Percentiles rank a stretch among this genome's conserved stretches.
phyloP scores from a whole-genome alignment of 306 rosid genomes.

The Vicia villosa region DNA sequence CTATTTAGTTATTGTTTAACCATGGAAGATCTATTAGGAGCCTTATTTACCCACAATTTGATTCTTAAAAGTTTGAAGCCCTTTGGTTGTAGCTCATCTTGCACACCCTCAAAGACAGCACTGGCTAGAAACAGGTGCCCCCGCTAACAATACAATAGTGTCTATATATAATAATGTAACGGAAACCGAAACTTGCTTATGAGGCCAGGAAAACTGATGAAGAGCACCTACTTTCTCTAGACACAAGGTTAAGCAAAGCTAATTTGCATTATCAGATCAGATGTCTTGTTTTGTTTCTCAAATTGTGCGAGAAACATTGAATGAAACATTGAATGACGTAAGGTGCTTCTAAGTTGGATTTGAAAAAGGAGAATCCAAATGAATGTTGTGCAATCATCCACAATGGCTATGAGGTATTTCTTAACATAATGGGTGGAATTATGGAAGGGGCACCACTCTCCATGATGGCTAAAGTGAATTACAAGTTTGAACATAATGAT shows the following conservation, averaged over 20 bases:
- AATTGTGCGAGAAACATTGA: not conserved
- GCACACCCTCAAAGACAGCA: not conserved
- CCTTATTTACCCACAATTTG: too few relatives aligned
- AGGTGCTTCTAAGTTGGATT: not conserved
- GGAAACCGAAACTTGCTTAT: slow-evolving; percentile 43
- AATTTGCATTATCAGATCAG: not conserved
- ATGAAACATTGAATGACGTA: not conserved
- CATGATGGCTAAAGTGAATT: not conserved
- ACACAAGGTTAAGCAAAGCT: not conserved
- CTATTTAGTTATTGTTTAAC: too few relatives aligned
- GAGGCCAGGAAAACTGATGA: not conserved
- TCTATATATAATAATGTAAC: slow-evolving; percentile 31
- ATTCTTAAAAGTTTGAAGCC: too few relatives aligned
- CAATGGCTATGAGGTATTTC: not conserved
- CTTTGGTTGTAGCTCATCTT: too few relatives aligned
- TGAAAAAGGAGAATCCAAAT: not conserved
- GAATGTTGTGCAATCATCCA: not conserved
- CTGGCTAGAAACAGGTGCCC: too few relatives aligned
- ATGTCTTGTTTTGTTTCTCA: not conserved
- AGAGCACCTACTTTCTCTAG: not conserved
- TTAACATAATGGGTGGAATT: not conserved
- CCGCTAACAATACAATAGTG: too few relatives aligned
- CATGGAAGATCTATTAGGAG: too few relatives aligned
- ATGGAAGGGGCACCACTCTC: not conserved
- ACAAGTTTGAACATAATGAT: not conserved